phyloP scores from a whole-genome alignment of 805 yeast species.

The Saturnispora diversa region DNA sequence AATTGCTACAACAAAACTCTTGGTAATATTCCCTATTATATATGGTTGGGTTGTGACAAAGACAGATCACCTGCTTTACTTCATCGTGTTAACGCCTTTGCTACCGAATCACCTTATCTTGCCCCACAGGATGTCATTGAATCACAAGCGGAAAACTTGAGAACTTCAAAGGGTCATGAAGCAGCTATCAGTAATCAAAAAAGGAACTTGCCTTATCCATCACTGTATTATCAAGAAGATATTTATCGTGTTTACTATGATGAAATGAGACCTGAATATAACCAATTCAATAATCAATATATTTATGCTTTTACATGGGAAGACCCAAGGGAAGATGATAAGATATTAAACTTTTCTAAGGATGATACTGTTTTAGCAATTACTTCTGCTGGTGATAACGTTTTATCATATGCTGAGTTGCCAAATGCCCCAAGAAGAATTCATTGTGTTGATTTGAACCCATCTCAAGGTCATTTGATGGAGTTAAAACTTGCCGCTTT shows the following conservation, averaged over 20 bases:
- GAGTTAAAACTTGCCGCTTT: conserved; percentile 73
- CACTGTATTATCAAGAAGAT: conserved; percentile 69
- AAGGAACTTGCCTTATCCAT: conserved; percentile 69
- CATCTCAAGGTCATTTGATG: conserved; percentile 71
- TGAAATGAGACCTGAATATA: conserved; percentile 57
- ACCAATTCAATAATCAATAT: conserved; percentile 69
- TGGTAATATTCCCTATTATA: conserved; percentile 74
- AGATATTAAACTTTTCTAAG: conserved; percentile 50
- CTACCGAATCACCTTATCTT: conserved; percentile 75
- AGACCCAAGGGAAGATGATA: conserved; percentile 75
- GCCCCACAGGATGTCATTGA: conserved; percentile 44
- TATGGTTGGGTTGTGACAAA: conserved; percentile 75
- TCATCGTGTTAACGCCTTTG: conserved; percentile 56
- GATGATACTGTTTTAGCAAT: conserved; percentile 73
- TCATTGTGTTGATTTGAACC: conserved; percentile 81
- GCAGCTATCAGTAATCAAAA: conserved; percentile 58
- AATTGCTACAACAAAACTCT: conserved; percentile 56
- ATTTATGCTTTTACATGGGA: conserved; percentile 90
- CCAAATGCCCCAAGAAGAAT: conserved; percentile 67
- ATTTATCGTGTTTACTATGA: conserved; percentile 76
- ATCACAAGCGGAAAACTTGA: conserved; percentile 22
- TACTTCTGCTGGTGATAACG: conserved; percentile 82
- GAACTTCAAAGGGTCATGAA: conserved; percentile 64
- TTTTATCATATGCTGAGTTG: conserved; percentile 63
- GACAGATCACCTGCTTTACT: conserved; percentile 40